These are phyloP conservation scores for Dryas alaskensis DNA, from an alignment of 306 rosid genomes.

Conservation along the genomic window DNA sequence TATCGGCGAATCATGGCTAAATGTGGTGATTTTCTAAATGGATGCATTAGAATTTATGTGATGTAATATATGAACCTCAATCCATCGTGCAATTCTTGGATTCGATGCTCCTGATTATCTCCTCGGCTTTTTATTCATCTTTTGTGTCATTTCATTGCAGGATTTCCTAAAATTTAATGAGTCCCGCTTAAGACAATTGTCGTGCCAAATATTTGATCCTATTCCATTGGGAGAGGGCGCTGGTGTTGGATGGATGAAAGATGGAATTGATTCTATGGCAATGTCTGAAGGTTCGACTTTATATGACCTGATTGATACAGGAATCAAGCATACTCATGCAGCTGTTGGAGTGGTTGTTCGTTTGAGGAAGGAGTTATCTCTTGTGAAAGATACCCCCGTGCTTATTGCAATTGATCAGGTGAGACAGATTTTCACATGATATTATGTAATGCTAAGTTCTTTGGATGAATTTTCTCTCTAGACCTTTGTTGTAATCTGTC, in stretches of 20 bases:
- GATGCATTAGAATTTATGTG: background rate
- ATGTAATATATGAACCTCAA: background rate
- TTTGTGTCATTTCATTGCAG: slow-evolving; percentile 47
- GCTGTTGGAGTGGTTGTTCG: slow-evolving; percentile 91
- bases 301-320: slow-evolving; percentile 74
- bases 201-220: slow-evolving; percentile 72
- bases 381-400: slow-evolving; percentile 85
- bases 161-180: slow-evolving; percentile 87
- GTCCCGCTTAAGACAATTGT: slow-evolving; percentile 50
- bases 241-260: slow-evolving; percentile 94
- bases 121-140: slow-evolving; percentile 7
- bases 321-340: slow-evolving; percentile 87
- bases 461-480: slow-evolving; percentile 4
- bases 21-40: background rate
- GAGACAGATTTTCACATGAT: slow-evolving; percentile 25
- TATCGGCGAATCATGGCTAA: background rate
- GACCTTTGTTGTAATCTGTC: background rate
- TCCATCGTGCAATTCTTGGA: background rate
- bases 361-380: slow-evolving; percentile 86
- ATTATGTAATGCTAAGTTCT: background rate
- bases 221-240: slow-evolving; percentile 92
- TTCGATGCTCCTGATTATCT: slow-evolving; percentile 4
- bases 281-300: slow-evolving; percentile 78
- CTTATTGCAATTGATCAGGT: slow-evolving; percentile 97
- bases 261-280: slow-evolving; percentile 60